Evolutionary conservation across 495 filamentous ascomycete genomes (phyloP), one percentile per base, ranked within the genome.

Genomic region (Thozetella sp.): DNA sequence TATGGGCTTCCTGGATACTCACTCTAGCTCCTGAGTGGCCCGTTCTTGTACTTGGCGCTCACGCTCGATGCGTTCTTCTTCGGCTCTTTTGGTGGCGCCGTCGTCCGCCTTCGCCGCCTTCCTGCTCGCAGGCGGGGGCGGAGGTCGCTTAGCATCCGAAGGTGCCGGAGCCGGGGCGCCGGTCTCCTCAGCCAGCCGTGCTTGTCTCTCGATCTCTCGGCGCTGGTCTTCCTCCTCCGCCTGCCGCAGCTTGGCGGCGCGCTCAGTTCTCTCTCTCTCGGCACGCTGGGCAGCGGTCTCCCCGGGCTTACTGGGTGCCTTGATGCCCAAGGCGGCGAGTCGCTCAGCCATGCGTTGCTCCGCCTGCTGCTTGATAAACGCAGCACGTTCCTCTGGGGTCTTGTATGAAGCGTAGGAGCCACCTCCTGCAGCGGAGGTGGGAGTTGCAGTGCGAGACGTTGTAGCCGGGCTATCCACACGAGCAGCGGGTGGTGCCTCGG

Each of bases 271-370:
- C 73, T 99, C 95, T 22, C 95, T 88, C 66, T 97, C 96, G 57
- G 89, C 85, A 48, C 93, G 85, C 75, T 98, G 93, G 54, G 88
- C 82, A 1, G 93, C 76, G 24, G 88, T 90, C 74, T 99, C 95
- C 2, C 86, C 84, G 20, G 84, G 73, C 59, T 86, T 90, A 2
- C 85, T 76, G 25, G 90, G 86, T 25, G 93, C 85, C 67, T 93
- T 95, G 63, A 99, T 84, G 19, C 95, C 95, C 56, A 97, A 84
- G 51, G 94, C 95, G 48, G 96, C 96, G 62, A 99, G 86, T 53
- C 95, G 87, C 72, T 98, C 96, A n/a, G 94, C 93, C 90, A 99
- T 97, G 50, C 93, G 90, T 69, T 93, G 91, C 72, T 98, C 93
- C 13, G 96, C 96, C 70, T 97, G 93, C 71, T 97, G 93, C 70